Base-by-base conservation (phyloP, 1,139 yeast genomes). In the Debaryomyces sp. region DNA sequence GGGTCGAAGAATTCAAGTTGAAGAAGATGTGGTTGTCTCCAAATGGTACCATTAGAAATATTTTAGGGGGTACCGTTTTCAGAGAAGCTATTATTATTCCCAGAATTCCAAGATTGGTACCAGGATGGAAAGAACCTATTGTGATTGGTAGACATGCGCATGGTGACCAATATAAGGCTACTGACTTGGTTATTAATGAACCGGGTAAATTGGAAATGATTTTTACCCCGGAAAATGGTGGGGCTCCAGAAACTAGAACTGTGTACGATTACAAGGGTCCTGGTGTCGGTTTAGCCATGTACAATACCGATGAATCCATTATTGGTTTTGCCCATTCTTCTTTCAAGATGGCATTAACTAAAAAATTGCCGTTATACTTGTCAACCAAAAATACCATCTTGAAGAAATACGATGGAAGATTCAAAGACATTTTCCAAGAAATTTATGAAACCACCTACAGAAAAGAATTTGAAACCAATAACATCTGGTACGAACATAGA, bases 1-100 rank as follows among this genome's bases (percentile, higher is more conserved):
- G 95, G 70, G 94, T 87, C 42, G 75, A 84, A 61, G 95, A 87
- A 64, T 87, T 86, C 63, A 74, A 78, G 45, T 75, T 87, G 67
- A 85, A 85, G 67, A 83, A 87, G 66, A 87, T 87, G 95, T 87
- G 94, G 94, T 78, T 84, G 52, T 86, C 92, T 15, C 95, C 95
- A 58, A 87, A 87, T 65, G 95, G 95, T 55, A 87, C 95, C 33
- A 85, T 87, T 61, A 80, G 95, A 75, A 87, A 87, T 68, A 85
- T 87, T 52, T 71, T 87, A 50, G 89, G 89, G 39, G 95, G 95
- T 56, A 87, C 95, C 39, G 95, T 87, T 44, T 87, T 87, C 72
- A 80, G 95, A 71, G 95, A 87, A 68, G 89, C 91, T 47, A 87
- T 87, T 62, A 86, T 87, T 49, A 87, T 87, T 57, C 86, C 86